Base-by-base conservation (phyloP, 2,329 filamentous ascomycete species). In the Monosporascus sp. region DNA sequence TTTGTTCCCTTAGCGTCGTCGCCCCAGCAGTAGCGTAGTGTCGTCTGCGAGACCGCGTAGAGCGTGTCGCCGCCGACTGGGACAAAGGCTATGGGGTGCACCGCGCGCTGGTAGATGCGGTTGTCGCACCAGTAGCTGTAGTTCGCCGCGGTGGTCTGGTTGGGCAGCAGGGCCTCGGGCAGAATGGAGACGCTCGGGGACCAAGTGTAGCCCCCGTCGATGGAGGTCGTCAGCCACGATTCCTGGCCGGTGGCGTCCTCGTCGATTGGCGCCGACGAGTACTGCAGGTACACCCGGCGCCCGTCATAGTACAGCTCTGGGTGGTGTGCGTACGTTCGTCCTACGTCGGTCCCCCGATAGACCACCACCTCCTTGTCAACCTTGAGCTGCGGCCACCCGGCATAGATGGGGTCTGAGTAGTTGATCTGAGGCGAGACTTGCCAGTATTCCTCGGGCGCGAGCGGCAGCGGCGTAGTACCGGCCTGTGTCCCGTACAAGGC, bases 241-340 rank as follows among this genome's bases (percentile, higher is more conserved):
- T 65, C 57, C 35, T 64, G 60, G 14, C 63, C 63, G 57, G 62
- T 63, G 38, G 60, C 60, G 37, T 65, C 62, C 49, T 64, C 63
- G 17, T 65, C 63, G n/a, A 65, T 57, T 3, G 56, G 55, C 1
- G 60, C 63, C 17, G 58, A 60, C 2, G 62, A 64, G 48, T 60
- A 55, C 24, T 59, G 56, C 18, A 63, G 55, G 48, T 59, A 58
- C 2, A 63, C 57, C 1, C 53, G 49, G 48, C 55, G 37, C 9
- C 55, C 60, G 24, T 55, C 14, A 37, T 58, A 57, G 46, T 55
- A 61, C 5, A 65, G 52, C 26, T 58, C 63, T 3, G 63, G 62
- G 31, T 65, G 62, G 38, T 65, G 62, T 1, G 62, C 59, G 26
- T 64, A 61, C 11, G 63, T 65, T 8, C 63, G 58, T 9, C 57